These are phyloP conservation scores for Penicillium angulare DNA, from an alignment of 495 filamentous ascomycete genomes.

Conservation along the genomic window DNA sequence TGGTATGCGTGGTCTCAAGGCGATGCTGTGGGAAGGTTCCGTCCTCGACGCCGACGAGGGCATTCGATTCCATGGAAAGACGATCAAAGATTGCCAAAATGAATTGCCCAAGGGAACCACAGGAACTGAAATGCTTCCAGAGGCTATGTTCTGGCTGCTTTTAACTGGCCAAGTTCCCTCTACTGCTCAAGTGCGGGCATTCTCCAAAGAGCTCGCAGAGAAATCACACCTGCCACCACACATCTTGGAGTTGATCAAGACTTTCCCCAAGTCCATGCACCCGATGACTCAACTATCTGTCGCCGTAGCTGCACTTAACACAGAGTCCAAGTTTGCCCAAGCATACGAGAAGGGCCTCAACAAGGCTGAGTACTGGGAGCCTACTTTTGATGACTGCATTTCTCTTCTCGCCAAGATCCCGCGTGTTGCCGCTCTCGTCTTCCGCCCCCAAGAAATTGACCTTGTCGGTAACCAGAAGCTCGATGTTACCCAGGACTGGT, in stretches of 20 bases:
- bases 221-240: constrained; percentile 81
- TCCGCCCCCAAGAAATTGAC: constrained; percentile 82
- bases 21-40: constrained; percentile 98
- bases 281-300: constrained; percentile 98
- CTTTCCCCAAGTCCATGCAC: constrained; percentile 84
- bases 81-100: constrained; percentile 95
- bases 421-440: constrained; percentile 94
- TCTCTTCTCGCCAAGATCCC: constrained; percentile 93
- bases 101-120: constrained; percentile 89
- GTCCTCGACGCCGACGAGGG: constrained; percentile 96
- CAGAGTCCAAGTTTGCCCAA: constrained; percentile 88
- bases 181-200: constrained; percentile 70
- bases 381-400: constrained; percentile 95
- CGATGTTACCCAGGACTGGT: constrained; percentile 78
- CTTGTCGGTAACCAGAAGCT: constrained; percentile 44
- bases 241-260: constrained; percentile 83
- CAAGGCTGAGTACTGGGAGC: constrained; percentile 98
- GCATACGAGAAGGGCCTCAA: constrained; percentile 84
- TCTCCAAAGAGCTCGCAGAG: constrained; percentile 84
- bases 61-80: constrained; percentile 96
- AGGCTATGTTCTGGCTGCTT: constrained; percentile 99
- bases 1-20: constrained; percentile 95
- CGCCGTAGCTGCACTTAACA: constrained; percentile 88
- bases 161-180: constrained; percentile 90
- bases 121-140: constrained; percentile 98